These are phyloP conservation scores for Nitzschia sp. DNA, from an alignment of 108 stramenopile genomes.

Conservation along the genomic window DNA sequence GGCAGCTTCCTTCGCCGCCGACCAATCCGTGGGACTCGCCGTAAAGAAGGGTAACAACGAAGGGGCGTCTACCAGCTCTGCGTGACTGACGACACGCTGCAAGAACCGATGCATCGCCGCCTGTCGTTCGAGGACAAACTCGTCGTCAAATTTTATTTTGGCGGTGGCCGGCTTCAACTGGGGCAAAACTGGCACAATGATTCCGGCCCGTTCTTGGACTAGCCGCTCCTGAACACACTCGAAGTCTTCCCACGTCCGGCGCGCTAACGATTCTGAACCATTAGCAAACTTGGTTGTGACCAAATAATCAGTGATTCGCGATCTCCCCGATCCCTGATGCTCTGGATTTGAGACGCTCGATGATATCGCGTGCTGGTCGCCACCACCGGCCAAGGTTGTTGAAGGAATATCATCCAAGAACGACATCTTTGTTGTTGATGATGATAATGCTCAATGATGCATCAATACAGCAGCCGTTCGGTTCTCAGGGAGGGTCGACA, in stretches of 20 bases:
- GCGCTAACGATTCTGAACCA: slow-evolving; percentile 20
- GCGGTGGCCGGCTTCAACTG: slow-evolving; percentile 7
- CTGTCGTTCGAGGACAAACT: slow-evolving; percentile 24
- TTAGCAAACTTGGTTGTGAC: slow-evolving; percentile 36
- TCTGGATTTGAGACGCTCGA: slow-evolving; percentile 33
- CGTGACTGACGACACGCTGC: slow-evolving; percentile 29
- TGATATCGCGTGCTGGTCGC: slow-evolving; percentile 14
- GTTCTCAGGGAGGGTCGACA: too few relatives aligned
- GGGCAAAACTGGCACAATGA: slow-evolving; percentile 40
- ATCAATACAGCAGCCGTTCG: too few relatives aligned
- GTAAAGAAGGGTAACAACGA: slow-evolving; percentile 36
- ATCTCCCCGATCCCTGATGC: slow-evolving; percentile 27
- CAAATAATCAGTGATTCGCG: slow-evolving; percentile 20
- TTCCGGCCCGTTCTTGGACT: slow-evolving; percentile 33
- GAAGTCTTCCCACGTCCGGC: slow-evolving; percentile 37
- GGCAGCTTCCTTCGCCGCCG: slow-evolving; percentile 3
- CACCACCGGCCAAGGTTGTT: neutral
- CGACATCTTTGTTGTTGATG: too few relatives aligned
- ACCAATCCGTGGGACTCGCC: slow-evolving; percentile 36
- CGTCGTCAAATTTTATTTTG: slow-evolving; percentile 27
- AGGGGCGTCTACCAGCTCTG: slow-evolving; percentile 32
- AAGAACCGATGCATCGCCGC: slow-evolving; percentile 28
- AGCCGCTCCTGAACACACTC: slow-evolving; percentile 33
- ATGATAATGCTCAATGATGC: too few relatives aligned
- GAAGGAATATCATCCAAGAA: slow-evolving; percentile 8